Evolutionary conservation across 345 rosid genomes (phyloP).

Genomic region (Lumnitzera littorea): DNA sequence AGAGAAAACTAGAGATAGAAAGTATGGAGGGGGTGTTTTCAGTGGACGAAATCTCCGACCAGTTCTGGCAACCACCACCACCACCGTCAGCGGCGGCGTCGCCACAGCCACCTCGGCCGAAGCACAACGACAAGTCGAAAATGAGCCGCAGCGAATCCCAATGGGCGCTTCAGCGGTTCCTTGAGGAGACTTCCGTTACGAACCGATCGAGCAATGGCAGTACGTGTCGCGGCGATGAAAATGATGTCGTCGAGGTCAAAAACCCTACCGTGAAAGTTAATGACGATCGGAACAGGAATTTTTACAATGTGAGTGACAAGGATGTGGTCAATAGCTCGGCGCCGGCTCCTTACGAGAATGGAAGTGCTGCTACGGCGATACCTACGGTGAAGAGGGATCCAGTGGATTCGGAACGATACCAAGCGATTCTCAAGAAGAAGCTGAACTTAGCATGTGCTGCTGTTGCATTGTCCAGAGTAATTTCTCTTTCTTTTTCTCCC

Average conservation of each 20-base stretch:
- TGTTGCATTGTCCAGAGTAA: conserved; percentile 61
- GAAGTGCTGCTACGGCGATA: conserved; percentile 1
- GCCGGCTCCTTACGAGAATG: background rate
- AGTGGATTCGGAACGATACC: conserved; percentile 39
- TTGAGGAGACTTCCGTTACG: conserved; percentile 36
- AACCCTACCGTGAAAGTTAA: conserved; percentile 3
- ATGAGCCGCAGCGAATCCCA: conserved; percentile 68
- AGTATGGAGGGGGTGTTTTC: conserved; percentile 49
- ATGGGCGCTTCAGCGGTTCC: conserved; percentile 70
- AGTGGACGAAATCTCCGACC: conserved; percentile 57
- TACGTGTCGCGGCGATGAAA: conserved; percentile 13
- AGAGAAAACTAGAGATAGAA: conserved; percentile 5
- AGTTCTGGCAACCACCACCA: conserved; percentile 33
- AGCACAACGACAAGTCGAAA: conserved; percentile 4
- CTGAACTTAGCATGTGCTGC: conserved; percentile 60
- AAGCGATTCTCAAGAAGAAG: conserved; percentile 50
- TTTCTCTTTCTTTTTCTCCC: background rate
- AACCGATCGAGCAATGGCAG: conserved; percentile 7
- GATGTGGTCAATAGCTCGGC: background rate
- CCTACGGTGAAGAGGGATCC: conserved; percentile 11
- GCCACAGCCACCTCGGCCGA: background rate
- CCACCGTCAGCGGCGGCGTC: background rate
- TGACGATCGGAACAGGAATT: conserved; percentile 6
- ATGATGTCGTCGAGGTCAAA: conserved; percentile 26
- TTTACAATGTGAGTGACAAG: background rate